Conservation (phyloP, 768 basidiomycete species). For the Phaffia tasmanica region DNA sequence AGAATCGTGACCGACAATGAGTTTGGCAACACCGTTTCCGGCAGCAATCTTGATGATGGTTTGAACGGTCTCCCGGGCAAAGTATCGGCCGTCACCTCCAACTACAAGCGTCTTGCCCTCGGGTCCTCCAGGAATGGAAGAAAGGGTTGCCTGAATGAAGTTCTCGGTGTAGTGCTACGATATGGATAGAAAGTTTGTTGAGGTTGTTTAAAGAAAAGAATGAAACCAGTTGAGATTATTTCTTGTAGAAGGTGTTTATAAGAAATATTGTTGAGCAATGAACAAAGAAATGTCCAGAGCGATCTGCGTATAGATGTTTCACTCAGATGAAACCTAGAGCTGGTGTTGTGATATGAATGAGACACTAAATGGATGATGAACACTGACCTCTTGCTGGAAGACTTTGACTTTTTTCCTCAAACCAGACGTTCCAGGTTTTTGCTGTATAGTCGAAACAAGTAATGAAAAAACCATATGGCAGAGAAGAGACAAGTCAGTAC, state of each 20-base stretch:
- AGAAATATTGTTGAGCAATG: slow-evolving; percentile 6
- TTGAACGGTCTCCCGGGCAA: slow-evolving; percentile 58
- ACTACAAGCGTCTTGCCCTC: slow-evolving; percentile 68
- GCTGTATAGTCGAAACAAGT: slow-evolving; percentile 32
- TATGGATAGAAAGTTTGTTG: slow-evolving; percentile 29
- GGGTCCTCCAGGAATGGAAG: slow-evolving; percentile 66
- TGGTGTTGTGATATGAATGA: background rate
- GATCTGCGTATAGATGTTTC: background rate
- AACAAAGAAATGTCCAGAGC: background rate
- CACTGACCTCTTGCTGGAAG: slow-evolving; percentile 82
- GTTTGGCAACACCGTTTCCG: slow-evolving; percentile 80
- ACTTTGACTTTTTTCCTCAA: slow-evolving; percentile 95
- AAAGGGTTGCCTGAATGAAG: slow-evolving; percentile 86
- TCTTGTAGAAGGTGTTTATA: slow-evolving; percentile 15
- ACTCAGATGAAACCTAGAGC: background rate
- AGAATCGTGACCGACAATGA: slow-evolving; percentile 80
- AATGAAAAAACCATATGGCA: background rate
- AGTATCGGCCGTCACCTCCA: slow-evolving; percentile 94
- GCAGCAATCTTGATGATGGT: slow-evolving; percentile 88
- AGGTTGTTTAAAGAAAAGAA: too few species aligned
- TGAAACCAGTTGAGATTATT: background rate
- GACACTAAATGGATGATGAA: background rate
- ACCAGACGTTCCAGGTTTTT: slow-evolving; percentile 97
- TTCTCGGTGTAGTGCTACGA: slow-evolving; percentile 94
- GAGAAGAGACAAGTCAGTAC: slow-evolving; percentile 5